Evolutionary conservation across 177 flowering plant species (phyloP).

Genomic region (Vitis hybrid): DNA sequence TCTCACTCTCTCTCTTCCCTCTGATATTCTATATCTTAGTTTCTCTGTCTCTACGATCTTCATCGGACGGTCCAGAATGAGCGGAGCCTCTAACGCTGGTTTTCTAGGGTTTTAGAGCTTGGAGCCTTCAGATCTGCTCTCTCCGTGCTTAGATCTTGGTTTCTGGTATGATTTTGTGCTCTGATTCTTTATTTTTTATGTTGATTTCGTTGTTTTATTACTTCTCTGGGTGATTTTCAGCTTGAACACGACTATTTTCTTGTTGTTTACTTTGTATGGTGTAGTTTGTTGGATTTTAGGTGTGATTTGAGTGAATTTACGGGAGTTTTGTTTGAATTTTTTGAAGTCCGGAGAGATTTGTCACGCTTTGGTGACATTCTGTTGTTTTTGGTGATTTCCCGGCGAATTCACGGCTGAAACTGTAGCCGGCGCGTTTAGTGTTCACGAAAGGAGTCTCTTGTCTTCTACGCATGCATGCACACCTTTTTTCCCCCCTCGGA

Average conservation of each 20-base stretch:
- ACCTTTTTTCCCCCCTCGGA: not conserved
- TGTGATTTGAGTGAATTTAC: not conserved
- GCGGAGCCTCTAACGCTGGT: slow-evolving; percentile 17
- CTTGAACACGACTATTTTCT: not conserved
- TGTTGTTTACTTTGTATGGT: not conserved
- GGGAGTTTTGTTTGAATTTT: not conserved
- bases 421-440: not conserved
- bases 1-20: slow-evolving; percentile 8
- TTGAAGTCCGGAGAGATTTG: not conserved
- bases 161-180: slow-evolving; percentile 25
- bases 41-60: slow-evolving; percentile 18
- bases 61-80: slow-evolving; percentile 42
- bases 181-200: not conserved
- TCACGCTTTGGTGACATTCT: not conserved
- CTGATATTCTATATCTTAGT: slow-evolving; percentile 18
- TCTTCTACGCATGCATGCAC: not conserved
- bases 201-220: not conserved
- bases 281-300: not conserved
- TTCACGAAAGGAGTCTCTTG: not conserved
- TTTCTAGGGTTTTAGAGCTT: slow-evolving; percentile 17
- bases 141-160: slow-evolving; percentile 20
- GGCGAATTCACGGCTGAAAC: not conserved
- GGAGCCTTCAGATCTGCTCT: slow-evolving; percentile 30
- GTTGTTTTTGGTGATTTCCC: slow-evolving; percentile 4
- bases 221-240: not conserved